Evolutionary conservation across 2,329 filamentous ascomycete species (phyloP), one percentile per base, ranked within the genome.

Genomic region (Epichloe elymi): DNA sequence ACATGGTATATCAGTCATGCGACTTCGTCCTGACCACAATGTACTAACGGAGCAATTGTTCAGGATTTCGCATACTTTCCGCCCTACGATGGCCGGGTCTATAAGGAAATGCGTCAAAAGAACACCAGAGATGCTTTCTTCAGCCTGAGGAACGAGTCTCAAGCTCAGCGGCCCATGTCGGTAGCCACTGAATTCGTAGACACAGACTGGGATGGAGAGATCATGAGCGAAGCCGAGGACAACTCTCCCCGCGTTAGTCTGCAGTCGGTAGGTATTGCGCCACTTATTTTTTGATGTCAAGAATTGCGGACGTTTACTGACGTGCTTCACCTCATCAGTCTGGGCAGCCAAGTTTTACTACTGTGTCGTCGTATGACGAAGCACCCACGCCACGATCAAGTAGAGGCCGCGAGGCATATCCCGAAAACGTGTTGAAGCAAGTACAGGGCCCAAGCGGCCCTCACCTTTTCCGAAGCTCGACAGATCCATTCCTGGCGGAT

Each of bases 301-400:
- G 35, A 17, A 23, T 23, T 26, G 10, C 23, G 17, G 5, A 7
- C 17, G 23, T 38, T 40, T 45, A 40, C 54, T 62, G 38, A 59
- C 53, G 37, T 33, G 7, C 6, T 15, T 51, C n/a, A 6, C 17
- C 5, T 7, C n/a, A 15, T 17, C 35, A 89, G 85, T 75, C 79
- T 55, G 78, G 76, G 59, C 79, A 86, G 60, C 80, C 80, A 53
- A 94, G 88, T 71, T 81, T 90, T 63, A 91, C 88, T 3, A 95
- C 90, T 2, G 74, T 93, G 38, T 95, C 89, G 6, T 91, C 88
- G 1, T 89, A 86, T 60, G 88, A 94, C 61, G 89, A 95, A 64
- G 76, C 83, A 3, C 80, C 80, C 33, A 95, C 90, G 26, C 90
- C 90, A 17, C 78, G 80, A 55, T 85, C 85, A 44, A 77, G 71